A percentile compares a stretch with the other conserved stretches of the same genome.
Evolutionary conservation across 352 stramenopile species (phyloP).

Genomic region (Lagenidium sp.): DNA sequence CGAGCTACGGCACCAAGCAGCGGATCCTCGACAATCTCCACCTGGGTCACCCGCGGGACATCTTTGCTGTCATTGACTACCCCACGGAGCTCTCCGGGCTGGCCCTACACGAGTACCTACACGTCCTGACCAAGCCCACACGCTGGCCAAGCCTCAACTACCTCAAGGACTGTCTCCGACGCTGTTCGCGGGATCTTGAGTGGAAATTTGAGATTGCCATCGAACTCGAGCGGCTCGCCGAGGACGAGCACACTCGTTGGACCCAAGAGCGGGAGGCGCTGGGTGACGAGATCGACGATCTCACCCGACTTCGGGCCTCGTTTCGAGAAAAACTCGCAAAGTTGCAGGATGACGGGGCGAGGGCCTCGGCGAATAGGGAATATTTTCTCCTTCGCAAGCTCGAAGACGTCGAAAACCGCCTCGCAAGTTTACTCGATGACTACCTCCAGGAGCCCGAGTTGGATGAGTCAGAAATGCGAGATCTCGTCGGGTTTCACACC

Average conservation of each 20-base stretch:
- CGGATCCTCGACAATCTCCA: constrained; percentile 17
- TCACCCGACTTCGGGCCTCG: constrained; percentile 58
- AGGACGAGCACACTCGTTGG: constrained; percentile 44
- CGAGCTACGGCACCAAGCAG: constrained; percentile 21
- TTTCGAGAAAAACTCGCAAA: constrained; percentile 52
- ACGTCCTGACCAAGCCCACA: constrained; percentile 40
- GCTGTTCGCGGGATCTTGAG: constrained; percentile 65
- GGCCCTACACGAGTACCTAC: constrained; percentile 51
- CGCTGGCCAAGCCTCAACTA: constrained; percentile 79
- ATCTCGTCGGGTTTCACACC: constrained; percentile 10
- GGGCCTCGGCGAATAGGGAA: constrained; percentile 16
- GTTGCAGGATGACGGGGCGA: constrained; percentile 12
- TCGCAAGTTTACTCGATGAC: constrained; percentile 43
- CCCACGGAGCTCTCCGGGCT: constrained; percentile 49
- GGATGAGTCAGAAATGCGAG: constrained; percentile 7
- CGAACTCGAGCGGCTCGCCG: constrained; percentile 64
- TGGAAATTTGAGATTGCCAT: constrained; percentile 68
- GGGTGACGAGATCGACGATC: constrained; percentile 73
- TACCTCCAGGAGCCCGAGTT: constrained; percentile 55
- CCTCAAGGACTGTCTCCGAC: constrained; percentile 64
- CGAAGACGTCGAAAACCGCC: constrained; percentile 68
- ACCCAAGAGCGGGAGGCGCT: constrained; percentile 31
- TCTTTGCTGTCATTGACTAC: constrained; percentile 61
- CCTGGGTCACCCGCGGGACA: constrained; percentile 10
- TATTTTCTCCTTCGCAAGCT: constrained; percentile 68